Evolutionary conservation across 1,139 yeast species (phyloP), one percentile per base, ranked within the genome.

Genomic region (Geotrichum aggregatum): DNA sequence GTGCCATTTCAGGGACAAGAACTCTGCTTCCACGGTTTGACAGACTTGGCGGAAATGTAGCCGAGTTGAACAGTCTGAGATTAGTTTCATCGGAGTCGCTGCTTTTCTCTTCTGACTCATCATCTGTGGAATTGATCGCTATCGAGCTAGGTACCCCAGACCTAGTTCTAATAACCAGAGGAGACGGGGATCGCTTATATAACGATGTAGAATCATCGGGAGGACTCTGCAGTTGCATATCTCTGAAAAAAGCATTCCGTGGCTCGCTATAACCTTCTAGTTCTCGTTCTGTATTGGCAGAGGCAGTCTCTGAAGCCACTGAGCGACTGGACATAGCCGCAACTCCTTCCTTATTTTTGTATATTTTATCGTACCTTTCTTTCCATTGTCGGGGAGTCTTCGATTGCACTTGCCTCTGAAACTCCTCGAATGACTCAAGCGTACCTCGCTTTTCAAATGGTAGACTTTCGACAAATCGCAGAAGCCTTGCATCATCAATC

Each of bases 1-100:
- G 5, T 24, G 28, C 8, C 28, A 8, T 5, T 24, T 8, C 7
- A 24, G 28, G 28, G 28, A 24, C 28, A 8, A 24, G 28, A 19
- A 43, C 14, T 7, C 46, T 36, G 18, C 30, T 31, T n/a, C 18
- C 34, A 19, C 14, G 21, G 16, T 24, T 18, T 3, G 22, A 11
- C 3, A 43, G 30, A 31, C 46, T 43, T 10, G 46, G 46, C n/a
- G 46, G 46, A n/a, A 43, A 43, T 26, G 8, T 10, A 3, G 46
- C 34, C 31, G 39, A 18, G 3, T 43, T 26, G 35, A 43, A 31
- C 13, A 16, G 16, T 10, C 5, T n/a, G 7, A 6, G 11, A 8
- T 18, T 30, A 6, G 18, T 19, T 19, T 43, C 45, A 31, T 24
- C 18, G 21, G 39, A 31, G n/a, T 33, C 46, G 18, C 22, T 13